Percentiles rank a stretch among this genome's conserved stretches.
Evolutionary conservation across 179 eudicot genomes (phyloP).

Genomic region (Silene noctiflora): DNA sequence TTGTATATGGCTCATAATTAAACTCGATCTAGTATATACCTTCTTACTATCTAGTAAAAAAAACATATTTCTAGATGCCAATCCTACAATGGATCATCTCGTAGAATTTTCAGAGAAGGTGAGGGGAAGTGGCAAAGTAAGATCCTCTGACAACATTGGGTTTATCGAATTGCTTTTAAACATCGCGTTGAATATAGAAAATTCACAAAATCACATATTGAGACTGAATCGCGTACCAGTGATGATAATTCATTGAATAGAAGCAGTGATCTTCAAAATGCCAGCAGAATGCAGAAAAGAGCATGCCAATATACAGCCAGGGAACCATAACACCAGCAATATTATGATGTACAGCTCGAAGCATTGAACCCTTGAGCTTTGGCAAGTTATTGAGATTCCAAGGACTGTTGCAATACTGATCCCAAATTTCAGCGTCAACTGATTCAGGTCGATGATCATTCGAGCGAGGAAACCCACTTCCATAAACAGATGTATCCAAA

Average conservation of each 20-base stretch:
- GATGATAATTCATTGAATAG: conserved; percentile 96
- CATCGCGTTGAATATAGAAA: conserved; percentile 8
- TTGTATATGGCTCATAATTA: not conserved
- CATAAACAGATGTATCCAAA: conserved; percentile 83
- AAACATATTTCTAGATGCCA: not conserved
- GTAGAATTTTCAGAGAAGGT: no score
- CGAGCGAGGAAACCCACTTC: conserved; percentile 91
- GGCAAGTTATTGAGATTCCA: conserved; percentile 99
- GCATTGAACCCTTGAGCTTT: conserved; percentile 87
- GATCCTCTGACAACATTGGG: not conserved
- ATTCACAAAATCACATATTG: not conserved
- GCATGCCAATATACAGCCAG: conserved; percentile 98
- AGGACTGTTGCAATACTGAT: conserved; percentile 75
- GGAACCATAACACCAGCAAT: conserved; percentile 99
- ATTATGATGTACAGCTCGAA: conserved; percentile 79
- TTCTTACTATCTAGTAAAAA: no score
- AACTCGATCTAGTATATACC: not conserved
- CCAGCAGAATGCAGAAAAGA: conserved; percentile 99
- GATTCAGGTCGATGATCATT: conserved; percentile 57
- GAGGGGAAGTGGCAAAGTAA: not conserved
- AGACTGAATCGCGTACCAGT: conserved; percentile 60
- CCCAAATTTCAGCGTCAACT: conserved; percentile 61
- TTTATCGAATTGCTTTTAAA: not conserved
- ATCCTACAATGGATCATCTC: not conserved
- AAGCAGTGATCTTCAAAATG: conserved; percentile 99